phyloP scores from a whole-genome alignment of 768 basidiomycete genomes.

The Lactifluus echinatus region DNA sequence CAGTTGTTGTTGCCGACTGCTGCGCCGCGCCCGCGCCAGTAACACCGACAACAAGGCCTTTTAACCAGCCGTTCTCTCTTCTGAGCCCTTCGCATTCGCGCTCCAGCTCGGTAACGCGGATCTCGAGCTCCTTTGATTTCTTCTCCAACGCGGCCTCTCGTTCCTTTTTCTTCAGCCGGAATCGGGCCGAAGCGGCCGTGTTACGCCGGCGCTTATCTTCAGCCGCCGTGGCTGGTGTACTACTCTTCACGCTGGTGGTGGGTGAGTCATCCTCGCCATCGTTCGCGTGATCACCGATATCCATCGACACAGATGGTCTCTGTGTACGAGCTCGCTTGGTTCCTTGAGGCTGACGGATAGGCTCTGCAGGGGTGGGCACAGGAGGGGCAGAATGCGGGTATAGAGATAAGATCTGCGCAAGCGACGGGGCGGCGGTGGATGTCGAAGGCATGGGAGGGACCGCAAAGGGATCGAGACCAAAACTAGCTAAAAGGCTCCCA shows the following conservation, averaged over 20 bases:
- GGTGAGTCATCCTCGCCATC: too few relatives aligned
- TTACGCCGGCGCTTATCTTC: slow-evolving; percentile 94
- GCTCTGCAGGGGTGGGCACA: slow-evolving; percentile 19
- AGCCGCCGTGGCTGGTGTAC: slow-evolving; percentile 38
- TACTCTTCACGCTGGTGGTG: too few relatives aligned
- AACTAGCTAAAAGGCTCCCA: slow-evolving; percentile 29
- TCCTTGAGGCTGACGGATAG: not conserved
- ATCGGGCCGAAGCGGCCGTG: slow-evolving; percentile 87
- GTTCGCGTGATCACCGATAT: slow-evolving; percentile 26
- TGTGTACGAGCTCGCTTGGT: slow-evolving; percentile 28
- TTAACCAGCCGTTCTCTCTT: slow-evolving; percentile 88
- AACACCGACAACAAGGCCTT: slow-evolving; percentile 82
- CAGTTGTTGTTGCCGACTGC: not conserved
- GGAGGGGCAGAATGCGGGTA: slow-evolving; percentile 30
- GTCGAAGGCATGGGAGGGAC: slow-evolving; percentile 28
- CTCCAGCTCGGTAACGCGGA: slow-evolving; percentile 72
- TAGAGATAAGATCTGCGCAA: slow-evolving; percentile 63
- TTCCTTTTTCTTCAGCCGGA: slow-evolving; percentile 94
- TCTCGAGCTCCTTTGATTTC: slow-evolving; percentile 77
- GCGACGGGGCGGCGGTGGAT: slow-evolving; percentile 43
- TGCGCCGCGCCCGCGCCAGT: slow-evolving; percentile 53
- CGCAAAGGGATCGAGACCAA: slow-evolving; percentile 38
- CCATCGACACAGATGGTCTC: slow-evolving; percentile 36
- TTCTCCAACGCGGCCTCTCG: slow-evolving; percentile 83
- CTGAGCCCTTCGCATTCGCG: slow-evolving; percentile 84